A percentile compares a stretch with the other conserved stretches of the same genome.
Evolutionary conservation across 331 rosid genomes (phyloP).

Genomic region (Saraca asoca): DNA sequence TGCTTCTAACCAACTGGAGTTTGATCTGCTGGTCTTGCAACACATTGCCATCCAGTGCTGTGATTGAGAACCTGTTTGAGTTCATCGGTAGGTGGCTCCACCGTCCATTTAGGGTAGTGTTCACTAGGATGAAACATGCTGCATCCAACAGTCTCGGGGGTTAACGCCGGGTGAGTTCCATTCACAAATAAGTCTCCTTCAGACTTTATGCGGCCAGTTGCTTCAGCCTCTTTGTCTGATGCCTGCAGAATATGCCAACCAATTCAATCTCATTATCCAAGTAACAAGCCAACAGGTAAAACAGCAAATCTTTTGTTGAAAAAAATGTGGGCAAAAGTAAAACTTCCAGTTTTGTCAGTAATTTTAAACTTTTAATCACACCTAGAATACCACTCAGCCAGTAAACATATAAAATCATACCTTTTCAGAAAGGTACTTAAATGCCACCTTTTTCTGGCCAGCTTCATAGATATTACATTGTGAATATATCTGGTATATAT

Average conservation of each 20-base stretch:
- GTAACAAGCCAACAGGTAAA: slow-evolving; percentile 1
- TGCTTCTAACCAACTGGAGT: slow-evolving; percentile 21
- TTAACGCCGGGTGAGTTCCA: slow-evolving; percentile 71
- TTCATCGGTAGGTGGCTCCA: slow-evolving; percentile 56
- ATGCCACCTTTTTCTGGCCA: slow-evolving; percentile 84
- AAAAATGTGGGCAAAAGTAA: not conserved
- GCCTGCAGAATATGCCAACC: slow-evolving; percentile 52
- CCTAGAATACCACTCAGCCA: not conserved
- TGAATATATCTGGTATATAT: slow-evolving; percentile 66
- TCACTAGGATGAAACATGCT: slow-evolving; percentile 68
- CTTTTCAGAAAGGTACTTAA: slow-evolving; percentile 82
- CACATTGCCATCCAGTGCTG: slow-evolving; percentile 72
- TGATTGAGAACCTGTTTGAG: slow-evolving; percentile 72
- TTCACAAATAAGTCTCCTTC: slow-evolving; percentile 82
- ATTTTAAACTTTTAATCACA: slow-evolving; percentile 25
- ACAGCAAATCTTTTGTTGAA: not conserved
- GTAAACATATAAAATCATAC: slow-evolving; percentile 44
- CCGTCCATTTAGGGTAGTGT: slow-evolving; percentile 63
- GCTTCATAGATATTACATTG: slow-evolving; percentile 94
- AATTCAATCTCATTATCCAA: slow-evolving; percentile 17
- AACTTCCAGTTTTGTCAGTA: not conserved
- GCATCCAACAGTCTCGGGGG: slow-evolving; percentile 31
- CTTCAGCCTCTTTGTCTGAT: slow-evolving; percentile 61
- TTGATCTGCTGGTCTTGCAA: slow-evolving; percentile 62
- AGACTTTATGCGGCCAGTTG: slow-evolving; percentile 67